Evolutionary conservation across 2,329 filamentous ascomycete genomes (phyloP).

Genomic region (Immersiporthe knoxdaviesiana): DNA sequence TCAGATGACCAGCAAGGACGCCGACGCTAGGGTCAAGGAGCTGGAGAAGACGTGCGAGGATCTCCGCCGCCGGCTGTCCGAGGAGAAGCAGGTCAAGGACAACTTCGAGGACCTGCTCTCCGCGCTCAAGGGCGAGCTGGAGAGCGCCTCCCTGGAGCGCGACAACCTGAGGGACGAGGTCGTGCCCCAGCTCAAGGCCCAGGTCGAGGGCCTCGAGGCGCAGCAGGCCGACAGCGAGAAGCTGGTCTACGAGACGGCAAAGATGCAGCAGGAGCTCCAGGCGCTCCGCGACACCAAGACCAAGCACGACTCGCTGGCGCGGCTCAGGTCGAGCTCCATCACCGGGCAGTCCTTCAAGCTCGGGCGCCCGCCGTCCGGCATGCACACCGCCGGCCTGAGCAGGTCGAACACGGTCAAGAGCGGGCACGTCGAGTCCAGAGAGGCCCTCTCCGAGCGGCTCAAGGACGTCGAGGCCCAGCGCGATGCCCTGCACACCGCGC

Average conservation of each 20-base stretch:
- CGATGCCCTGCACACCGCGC: slow-evolving; percentile 84
- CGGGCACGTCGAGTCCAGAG: slow-evolving; percentile 59
- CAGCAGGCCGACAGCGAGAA: slow-evolving; percentile 74
- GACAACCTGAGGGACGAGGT: slow-evolving; percentile 91
- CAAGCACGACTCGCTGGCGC: slow-evolving; percentile 37
- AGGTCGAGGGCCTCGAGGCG: slow-evolving; percentile 76
- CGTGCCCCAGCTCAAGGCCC: slow-evolving; percentile 75
- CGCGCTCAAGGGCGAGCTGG: slow-evolving; percentile 80
- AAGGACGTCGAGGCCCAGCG: slow-evolving; percentile 94
- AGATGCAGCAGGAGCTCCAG: slow-evolving; percentile 85
- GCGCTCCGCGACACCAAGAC: slow-evolving; percentile 58
- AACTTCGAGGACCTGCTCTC: slow-evolving; percentile 92
- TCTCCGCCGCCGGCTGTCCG: slow-evolving; percentile 75
- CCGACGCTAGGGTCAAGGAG: slow-evolving; percentile 69
- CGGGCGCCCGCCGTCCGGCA: slow-evolving; percentile 36
- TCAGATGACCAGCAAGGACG: slow-evolving; percentile 60
- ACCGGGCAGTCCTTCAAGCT: slow-evolving; percentile 39
- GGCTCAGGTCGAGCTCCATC: slow-evolving; percentile 46
- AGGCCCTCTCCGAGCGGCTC: slow-evolving; percentile 74
- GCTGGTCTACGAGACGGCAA: slow-evolving; percentile 77
- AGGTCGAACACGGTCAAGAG: slow-evolving; percentile 64
- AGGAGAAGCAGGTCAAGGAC: slow-evolving; percentile 85
- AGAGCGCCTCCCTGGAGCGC: slow-evolving; percentile 81
- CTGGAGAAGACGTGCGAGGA: slow-evolving; percentile 82
- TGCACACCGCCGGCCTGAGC: slow-evolving; percentile 38